Percentiles rank a stretch among this genome's conserved stretches.
These are phyloP conservation scores for Grosmannia clavigera DNA, from an alignment of 2,329 filamentous ascomycete genomes.

Conservation along the genomic window DNA sequence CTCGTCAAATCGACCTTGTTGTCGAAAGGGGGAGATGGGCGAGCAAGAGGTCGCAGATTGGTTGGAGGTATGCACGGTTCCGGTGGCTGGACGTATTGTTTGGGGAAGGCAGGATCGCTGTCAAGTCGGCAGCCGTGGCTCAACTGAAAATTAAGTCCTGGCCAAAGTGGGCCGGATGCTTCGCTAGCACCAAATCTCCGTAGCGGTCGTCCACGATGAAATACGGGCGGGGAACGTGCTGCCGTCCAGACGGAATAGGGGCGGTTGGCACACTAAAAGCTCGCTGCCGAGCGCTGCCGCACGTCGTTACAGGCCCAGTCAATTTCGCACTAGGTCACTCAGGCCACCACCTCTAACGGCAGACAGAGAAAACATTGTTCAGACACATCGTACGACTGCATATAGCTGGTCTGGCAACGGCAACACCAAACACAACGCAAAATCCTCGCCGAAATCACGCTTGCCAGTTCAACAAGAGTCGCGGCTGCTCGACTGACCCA, in stretches of 20 bases:
- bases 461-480: neutral
- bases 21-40: neutral
- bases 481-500: neutral
- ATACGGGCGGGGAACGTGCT: neutral
- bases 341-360: neutral
- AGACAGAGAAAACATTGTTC: neutral
- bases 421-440: neutral
- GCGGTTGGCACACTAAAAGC: neutral
- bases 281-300: neutral
- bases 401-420: no score
- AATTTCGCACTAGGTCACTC: neutral
- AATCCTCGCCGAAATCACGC: neutral
- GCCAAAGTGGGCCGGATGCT: neutral
- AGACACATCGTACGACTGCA: no score
- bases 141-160: neutral
- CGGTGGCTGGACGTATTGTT: neutral
- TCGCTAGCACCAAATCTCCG: neutral
- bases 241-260: neutral
- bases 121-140: neutral
- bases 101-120: neutral
- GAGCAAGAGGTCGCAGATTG: neutral
- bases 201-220: neutral
- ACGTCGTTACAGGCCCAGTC: no score
- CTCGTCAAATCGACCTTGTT: neutral
- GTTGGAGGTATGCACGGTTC: neutral